Evolutionary conservation across 768 basidiomycete species (phyloP).

Genomic region (Amanita pallidorosea): DNA sequence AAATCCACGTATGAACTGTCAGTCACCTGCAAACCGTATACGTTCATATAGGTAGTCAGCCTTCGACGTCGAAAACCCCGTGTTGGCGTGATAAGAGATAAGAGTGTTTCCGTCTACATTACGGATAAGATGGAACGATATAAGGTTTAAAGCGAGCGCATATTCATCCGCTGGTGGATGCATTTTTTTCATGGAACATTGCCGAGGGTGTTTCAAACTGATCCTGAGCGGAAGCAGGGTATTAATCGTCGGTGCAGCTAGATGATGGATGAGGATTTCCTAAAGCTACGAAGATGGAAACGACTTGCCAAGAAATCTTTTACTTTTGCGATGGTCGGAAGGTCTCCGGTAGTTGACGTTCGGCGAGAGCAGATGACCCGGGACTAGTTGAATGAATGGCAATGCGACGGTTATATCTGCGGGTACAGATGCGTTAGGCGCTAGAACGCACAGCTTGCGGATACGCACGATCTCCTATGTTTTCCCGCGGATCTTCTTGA

Average conservation of each 20-base stretch:
- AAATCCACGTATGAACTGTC: not conserved
- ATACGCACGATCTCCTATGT: slow-evolving; percentile 42
- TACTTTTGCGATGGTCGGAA: not conserved
- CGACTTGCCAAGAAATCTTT: not conserved
- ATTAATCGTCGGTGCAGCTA: slow-evolving; percentile 17
- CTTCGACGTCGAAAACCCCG: slow-evolving; percentile 26
- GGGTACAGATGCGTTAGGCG: not conserved
- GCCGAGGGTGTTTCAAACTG: not conserved
- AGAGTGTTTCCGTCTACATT: slow-evolving; percentile 33
- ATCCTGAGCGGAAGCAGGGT: slow-evolving; percentile 27
- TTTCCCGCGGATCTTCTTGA: slow-evolving; percentile 31
- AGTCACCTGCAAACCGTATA: slow-evolving; percentile 34
- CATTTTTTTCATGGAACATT: no score
- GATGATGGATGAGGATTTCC: not conserved
- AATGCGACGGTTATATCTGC: slow-evolving; percentile 48
- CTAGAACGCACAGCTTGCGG: not conserved
- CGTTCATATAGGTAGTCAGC: slow-evolving; percentile 34
- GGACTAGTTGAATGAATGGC: slow-evolving; percentile 39
- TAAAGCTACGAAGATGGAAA: not conserved
- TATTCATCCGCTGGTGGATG: slow-evolving; percentile 13
- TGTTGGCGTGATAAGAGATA: slow-evolving; percentile 36
- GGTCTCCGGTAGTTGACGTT: slow-evolving; percentile 9
- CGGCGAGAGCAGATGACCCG: slow-evolving; percentile 11
- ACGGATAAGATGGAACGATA: slow-evolving; percentile 39
- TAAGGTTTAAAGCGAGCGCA: slow-evolving; percentile 32